Percentiles rank a stretch among this genome's conserved stretches.
These are phyloP conservation scores for Fusarium verrucosum DNA, from an alignment of 2,329 filamentous ascomycete species.

Conservation along the genomic window DNA sequence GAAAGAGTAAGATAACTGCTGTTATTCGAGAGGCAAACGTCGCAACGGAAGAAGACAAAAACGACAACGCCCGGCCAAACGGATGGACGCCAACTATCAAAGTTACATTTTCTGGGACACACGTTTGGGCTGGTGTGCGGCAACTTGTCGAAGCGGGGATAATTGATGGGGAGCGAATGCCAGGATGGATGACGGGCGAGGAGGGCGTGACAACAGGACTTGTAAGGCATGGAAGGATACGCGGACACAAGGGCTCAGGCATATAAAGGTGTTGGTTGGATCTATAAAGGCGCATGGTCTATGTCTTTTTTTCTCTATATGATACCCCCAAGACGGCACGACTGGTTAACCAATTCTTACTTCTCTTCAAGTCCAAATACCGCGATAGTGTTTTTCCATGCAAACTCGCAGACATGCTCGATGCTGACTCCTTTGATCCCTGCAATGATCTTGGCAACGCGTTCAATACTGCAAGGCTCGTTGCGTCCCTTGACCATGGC, in stretches of 20 bases:
- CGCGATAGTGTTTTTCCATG: slow-evolving; percentile 81
- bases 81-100: slow-evolving; percentile 56
- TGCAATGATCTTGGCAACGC: slow-evolving; percentile 89
- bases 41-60: slow-evolving; percentile 36
- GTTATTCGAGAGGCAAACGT: slow-evolving; percentile 46
- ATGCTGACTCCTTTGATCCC: slow-evolving; percentile 81
- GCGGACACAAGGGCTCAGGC: slow-evolving; percentile 65
- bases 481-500: slow-evolving; percentile 95
- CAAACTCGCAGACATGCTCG: slow-evolving; percentile 85
- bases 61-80: slow-evolving; percentile 40
- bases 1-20: slow-evolving; percentile 51
- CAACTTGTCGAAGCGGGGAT: slow-evolving; percentile 80
- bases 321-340: slow-evolving; percentile 44
- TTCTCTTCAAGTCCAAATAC: slow-evolving; percentile 75
- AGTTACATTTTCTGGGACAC: slow-evolving; percentile 76
- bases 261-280: slow-evolving; percentile 49
- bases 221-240: slow-evolving; percentile 72
- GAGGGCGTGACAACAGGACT: slow-evolving; percentile 79
- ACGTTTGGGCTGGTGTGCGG: slow-evolving; percentile 83
- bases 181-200: slow-evolving; percentile 91
- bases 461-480: slow-evolving; percentile 86
- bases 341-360: slow-evolving; percentile 26
- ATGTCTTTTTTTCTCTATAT: slow-evolving; percentile 43
- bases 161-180: slow-evolving; percentile 80
- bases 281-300: slow-evolving; percentile 37